Evolutionary conservation across 2,329 filamentous ascomycete species (phyloP).

Genomic region (Stemphylium vesicarium): DNA sequence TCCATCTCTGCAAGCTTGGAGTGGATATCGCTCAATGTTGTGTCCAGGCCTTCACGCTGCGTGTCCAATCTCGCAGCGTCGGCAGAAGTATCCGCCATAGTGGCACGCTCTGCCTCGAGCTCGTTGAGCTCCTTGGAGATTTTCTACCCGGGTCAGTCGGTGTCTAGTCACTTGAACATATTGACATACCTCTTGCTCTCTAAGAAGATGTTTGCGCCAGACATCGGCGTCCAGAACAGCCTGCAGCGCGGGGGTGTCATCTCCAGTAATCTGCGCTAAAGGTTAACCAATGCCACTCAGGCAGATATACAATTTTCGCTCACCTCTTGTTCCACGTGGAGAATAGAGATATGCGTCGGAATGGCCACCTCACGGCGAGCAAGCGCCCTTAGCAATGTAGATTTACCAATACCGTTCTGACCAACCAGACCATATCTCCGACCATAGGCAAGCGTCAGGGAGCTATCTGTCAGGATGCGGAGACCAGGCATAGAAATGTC

Average conservation of each 20-base stretch:
- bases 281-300: constrained; percentile 11
- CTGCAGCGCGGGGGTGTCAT: constrained; percentile 93
- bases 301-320: constrained; percentile 21
- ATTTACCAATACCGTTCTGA: constrained; percentile 92
- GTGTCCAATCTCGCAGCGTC: constrained; percentile 85
- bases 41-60: constrained; percentile 88
- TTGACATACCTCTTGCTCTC: constrained; percentile 76
- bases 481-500: constrained; percentile 90
- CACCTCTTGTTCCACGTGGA: constrained; percentile 98
- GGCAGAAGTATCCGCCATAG: constrained; percentile 87
- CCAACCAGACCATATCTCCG: constrained; percentile 96
- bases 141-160: constrained; percentile 59
- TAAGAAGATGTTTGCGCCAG: constrained; percentile 93
- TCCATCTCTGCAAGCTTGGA: constrained; percentile 96
- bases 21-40: constrained; percentile 89
- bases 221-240: constrained; percentile 97
- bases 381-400: constrained; percentile 89
- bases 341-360: constrained; percentile 96
- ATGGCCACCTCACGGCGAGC: constrained; percentile 93
- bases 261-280: constrained; percentile 75
- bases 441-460: constrained; percentile 86
- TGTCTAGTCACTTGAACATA: background rate
- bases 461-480: constrained; percentile 90
- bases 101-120: constrained; percentile 77
- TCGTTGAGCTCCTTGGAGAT: constrained; percentile 76